Base-by-base conservation (phyloP, 371 early-diverging fungal genomes). In the Vittaforma corneae region DNA sequence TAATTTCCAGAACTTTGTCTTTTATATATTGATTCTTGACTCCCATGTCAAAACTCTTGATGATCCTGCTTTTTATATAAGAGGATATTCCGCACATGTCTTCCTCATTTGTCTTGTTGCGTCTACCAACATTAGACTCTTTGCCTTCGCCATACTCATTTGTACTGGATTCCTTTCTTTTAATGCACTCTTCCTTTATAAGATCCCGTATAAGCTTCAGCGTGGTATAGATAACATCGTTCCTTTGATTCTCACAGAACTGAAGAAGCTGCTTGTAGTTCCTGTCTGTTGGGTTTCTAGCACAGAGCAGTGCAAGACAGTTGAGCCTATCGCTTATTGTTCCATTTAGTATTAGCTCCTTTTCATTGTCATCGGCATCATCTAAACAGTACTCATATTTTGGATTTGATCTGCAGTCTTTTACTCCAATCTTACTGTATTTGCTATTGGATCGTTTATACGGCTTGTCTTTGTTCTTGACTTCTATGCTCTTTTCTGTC, bases 321-420 rank as follows among this genome's bases (percentile, higher is more conserved):
- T 69, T 63, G 9, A 74, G 45, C 62, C 62, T 70, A 47, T 74
- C 74, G 16, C 42, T 65, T 11, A 59, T 46, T 0, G 74, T 70
- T 18, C 74, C 74, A 26, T 70, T 58, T 37, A 44, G 26, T 24
- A 74, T 28, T 9, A 74, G 28, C 30, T 66, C 58, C 34, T 45
- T 67, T 54, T 74, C 74, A 0, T 73, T 16, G 24, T 66, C 44
- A n/a, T 48, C 22, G 5, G 62, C 68, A 53, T 67, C 65, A 29
- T n/a, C 32, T 5, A 40, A 26, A 14, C 24, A 51, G 22, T 37
- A 40, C 34, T 55, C 52, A 50, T 50, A 42, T n/a, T 54, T 55
- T 11, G 29, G 35, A 20, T n/a, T n/a, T n/a, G n/a, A n/a, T n/a
- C n/a, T n/a, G n/a, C n/a, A n/a, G n/a, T n/a, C n/a, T n/a, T n/a